Conservation (phyloP, 202 grass and related monocot species). For the Hordeum pubiflorum region DNA sequence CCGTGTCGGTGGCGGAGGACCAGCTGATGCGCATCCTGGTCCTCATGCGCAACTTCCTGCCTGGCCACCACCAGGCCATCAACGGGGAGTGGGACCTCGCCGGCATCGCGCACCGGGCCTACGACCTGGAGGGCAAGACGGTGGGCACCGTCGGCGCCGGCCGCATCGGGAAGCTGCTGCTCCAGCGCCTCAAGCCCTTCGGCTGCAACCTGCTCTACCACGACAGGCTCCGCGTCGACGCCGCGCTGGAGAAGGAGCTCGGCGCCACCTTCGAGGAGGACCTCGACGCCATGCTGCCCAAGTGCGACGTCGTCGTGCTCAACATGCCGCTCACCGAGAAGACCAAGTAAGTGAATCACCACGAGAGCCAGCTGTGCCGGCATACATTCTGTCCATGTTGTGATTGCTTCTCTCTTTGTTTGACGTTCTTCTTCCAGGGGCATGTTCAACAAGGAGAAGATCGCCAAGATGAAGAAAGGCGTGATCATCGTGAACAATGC, state of each 20-base stretch:
- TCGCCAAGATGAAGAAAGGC: slow-evolving; percentile 83
- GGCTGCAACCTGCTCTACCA: slow-evolving; percentile 60
- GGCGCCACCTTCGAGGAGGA: slow-evolving; percentile 62
- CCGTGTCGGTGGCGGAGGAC: slow-evolving; percentile 7
- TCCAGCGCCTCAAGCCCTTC: slow-evolving; percentile 39
- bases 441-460: slow-evolving; percentile 70
- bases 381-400: background rate
- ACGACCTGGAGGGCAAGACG: slow-evolving; percentile 13
- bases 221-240: slow-evolving; percentile 42
- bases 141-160: slow-evolving; percentile 9
- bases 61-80: background rate
- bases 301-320: slow-evolving; percentile 68
- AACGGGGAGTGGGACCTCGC: slow-evolving; percentile 5
- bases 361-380: background rate
- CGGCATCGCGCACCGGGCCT: background rate
- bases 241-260: slow-evolving; percentile 49
- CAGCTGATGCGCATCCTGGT: slow-evolving; percentile 13
- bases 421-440: slow-evolving; percentile 34
- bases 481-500: slow-evolving; percentile 73
- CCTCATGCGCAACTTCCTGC: slow-evolving; percentile 8
- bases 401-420: background rate
- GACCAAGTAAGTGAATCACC: slow-evolving; percentile 31
- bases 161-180: background rate
- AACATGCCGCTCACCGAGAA: slow-evolving; percentile 78
- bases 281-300: slow-evolving; percentile 70